phyloP scores from a whole-genome alignment of 495 filamentous ascomycete genomes.

The Rostrohypoxylon terebratum region DNA sequence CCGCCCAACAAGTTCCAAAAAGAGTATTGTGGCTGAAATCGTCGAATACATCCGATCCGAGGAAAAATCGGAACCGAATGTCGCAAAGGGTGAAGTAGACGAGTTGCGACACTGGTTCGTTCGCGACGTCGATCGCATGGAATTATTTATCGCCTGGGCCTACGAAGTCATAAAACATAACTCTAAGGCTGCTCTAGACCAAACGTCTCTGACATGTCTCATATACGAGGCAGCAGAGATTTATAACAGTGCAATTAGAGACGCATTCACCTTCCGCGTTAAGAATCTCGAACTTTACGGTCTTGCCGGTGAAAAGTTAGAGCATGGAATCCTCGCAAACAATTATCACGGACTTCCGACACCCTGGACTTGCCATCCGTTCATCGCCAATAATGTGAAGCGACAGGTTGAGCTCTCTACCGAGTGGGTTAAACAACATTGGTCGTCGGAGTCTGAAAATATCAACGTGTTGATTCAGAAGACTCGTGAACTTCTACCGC shows the following conservation, averaged over 20 bases:
- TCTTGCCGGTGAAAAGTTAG: slow-evolving; percentile 68
- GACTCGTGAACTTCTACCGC: slow-evolving; percentile 55
- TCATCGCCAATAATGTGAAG: slow-evolving; percentile 66
- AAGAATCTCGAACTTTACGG: slow-evolving; percentile 76
- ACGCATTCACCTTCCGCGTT: slow-evolving; percentile 78
- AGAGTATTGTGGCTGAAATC: slow-evolving; percentile 72
- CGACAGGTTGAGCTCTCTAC: slow-evolving; percentile 65
- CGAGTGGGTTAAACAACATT: slow-evolving; percentile 50
- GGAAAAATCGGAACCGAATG: slow-evolving; percentile 71
- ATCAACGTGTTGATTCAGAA: slow-evolving; percentile 46
- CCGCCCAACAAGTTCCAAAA: slow-evolving; percentile 58
- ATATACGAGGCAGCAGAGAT: slow-evolving; percentile 84
- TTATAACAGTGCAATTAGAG: slow-evolving; percentile 75
- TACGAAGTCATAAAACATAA: slow-evolving; percentile 76
- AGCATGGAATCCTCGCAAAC: slow-evolving; percentile 73
- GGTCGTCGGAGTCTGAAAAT: slow-evolving; percentile 31
- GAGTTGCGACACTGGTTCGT: slow-evolving; percentile 84
- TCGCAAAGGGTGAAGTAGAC: slow-evolving; percentile 73
- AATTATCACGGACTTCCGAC: slow-evolving; percentile 74
- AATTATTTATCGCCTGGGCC: slow-evolving; percentile 80
- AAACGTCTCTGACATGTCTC: slow-evolving; percentile 60
- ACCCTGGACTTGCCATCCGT: slow-evolving; percentile 81
- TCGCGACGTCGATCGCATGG: slow-evolving; percentile 76
- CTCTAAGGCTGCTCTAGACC: slow-evolving; percentile 66
- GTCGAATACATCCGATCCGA: slow-evolving; percentile 76